phyloP scores from a whole-genome alignment of 208 protist species.

The Leishmania tarentolae region DNA sequence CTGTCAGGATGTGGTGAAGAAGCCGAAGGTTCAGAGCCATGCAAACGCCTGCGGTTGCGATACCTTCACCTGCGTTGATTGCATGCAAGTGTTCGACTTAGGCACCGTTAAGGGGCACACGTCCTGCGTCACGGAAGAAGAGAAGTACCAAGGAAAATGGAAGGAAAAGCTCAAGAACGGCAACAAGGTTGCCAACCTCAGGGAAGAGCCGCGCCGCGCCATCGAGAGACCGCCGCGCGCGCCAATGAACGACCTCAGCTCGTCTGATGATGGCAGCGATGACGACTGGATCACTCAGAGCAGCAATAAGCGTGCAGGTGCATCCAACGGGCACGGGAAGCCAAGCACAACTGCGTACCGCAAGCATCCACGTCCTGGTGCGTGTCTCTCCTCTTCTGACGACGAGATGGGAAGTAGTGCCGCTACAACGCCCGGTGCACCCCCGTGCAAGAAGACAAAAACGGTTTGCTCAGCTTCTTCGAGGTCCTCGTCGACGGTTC shows the following conservation, averaged over 20 bases:
- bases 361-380: conserved; percentile 31
- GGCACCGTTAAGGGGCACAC: conserved; percentile 81
- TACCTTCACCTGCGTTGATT: conserved; percentile 89
- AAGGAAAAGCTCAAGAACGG: conserved; percentile 40
- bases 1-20: conserved; percentile 92
- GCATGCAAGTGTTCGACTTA: conserved; percentile 83
- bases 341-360: background rate
- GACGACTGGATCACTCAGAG: conserved; percentile 47
- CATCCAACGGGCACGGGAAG: background rate
- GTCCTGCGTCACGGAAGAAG: conserved; percentile 77
- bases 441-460: conserved; percentile 22
- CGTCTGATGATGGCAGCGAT: conserved; percentile 40
- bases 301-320: background rate
- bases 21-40: conserved; percentile 84
- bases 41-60: conserved; percentile 47
- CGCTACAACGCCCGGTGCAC: background rate
- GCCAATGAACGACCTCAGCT: conserved; percentile 48
- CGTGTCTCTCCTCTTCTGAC: conserved; percentile 27
- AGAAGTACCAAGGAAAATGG: conserved; percentile 91
- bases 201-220: conserved; percentile 1
- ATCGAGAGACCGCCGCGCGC: conserved; percentile 41
- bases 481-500: conserved; percentile 2
- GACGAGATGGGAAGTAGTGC: conserved; percentile 13
- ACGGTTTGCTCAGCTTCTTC: background rate
- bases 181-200: background rate